Percentiles rank a stretch among this genome's conserved stretches.
Conservation (phyloP, 192 early-diverging fungal genomes). For the Funneliformis mosseae region DNA sequence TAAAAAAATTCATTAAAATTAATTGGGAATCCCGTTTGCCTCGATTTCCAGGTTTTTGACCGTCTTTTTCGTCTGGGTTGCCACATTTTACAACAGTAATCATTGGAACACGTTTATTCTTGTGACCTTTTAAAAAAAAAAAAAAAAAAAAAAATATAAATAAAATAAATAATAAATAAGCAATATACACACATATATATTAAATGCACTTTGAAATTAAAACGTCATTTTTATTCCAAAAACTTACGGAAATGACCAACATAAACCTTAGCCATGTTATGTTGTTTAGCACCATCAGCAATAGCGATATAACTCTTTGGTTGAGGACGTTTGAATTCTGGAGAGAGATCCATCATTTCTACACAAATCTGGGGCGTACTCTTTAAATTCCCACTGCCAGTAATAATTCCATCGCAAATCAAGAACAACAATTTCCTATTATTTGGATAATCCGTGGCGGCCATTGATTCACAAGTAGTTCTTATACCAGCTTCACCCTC, state of each 20-base stretch:
- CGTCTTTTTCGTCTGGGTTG: slow-evolving; percentile 59
- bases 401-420: slow-evolving; percentile 90
- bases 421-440: slow-evolving; percentile 85
- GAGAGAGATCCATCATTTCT: slow-evolving; percentile 65
- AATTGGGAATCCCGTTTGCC: slow-evolving; percentile 96
- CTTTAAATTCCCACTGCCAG: slow-evolving; percentile 71
- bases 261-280: slow-evolving; percentile 80
- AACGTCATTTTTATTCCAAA: slow-evolving; percentile 51
- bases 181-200: no score
- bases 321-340: slow-evolving; percentile 50
- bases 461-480: slow-evolving; percentile 85
- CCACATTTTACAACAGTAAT: slow-evolving; percentile 74
- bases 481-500: slow-evolving; percentile 80
- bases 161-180: not conserved
- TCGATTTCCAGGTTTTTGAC: slow-evolving; percentile 77
- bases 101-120: slow-evolving; percentile 65
- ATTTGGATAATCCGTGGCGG: slow-evolving; percentile 80
- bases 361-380: slow-evolving; percentile 80
- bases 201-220: not conserved
- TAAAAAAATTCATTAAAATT: slow-evolving; percentile 89
- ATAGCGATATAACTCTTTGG: slow-evolving; percentile 69
- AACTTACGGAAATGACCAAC: slow-evolving; percentile 68
- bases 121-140: slow-evolving; percentile 15
- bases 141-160: not conserved
- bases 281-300: slow-evolving; percentile 67